phyloP scores from a whole-genome alignment of 805 yeast genomes.

The Saturnispora mendoncae region DNA sequence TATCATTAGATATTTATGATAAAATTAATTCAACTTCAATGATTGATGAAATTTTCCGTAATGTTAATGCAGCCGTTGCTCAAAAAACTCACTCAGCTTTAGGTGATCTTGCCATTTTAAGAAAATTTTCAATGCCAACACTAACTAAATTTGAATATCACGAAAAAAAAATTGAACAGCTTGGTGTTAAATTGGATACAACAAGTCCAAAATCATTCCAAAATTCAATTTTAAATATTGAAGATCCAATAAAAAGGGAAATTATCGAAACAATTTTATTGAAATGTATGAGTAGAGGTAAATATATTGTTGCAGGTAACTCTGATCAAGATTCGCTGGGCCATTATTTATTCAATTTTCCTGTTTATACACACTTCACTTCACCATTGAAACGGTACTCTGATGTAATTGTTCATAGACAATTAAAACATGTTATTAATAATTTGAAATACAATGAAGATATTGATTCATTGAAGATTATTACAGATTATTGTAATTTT shows the following conservation, averaged over 20 bases:
- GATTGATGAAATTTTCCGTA: constrained; percentile 67
- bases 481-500: constrained; percentile 90
- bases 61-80: constrained; percentile 80
- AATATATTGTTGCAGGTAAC: constrained; percentile 82
- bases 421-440: constrained; percentile 59
- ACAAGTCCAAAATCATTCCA: constrained; percentile 63
- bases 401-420: constrained; percentile 88
- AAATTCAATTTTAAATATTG: constrained; percentile 55
- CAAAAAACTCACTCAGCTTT: constrained; percentile 63
- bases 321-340: constrained; percentile 69
- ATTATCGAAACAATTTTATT: constrained; percentile 71
- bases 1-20: constrained; percentile 66
- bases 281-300: constrained; percentile 80
- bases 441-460: constrained; percentile 41
- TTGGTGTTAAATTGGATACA: constrained; percentile 66
- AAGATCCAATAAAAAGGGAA: constrained; percentile 53
- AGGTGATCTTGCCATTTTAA: constrained; percentile 74
- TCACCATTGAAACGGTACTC: constrained; percentile 89
- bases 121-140: constrained; percentile 84
- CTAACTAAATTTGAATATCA: constrained; percentile 72
- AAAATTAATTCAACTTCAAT: constrained; percentile 47
- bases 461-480: constrained; percentile 62
- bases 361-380: constrained; percentile 88
- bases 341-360: constrained; percentile 75
- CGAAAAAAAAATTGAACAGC: constrained; percentile 55